Conservation (phyloP, 2,329 filamentous ascomycete genomes). For the Aureobasidium pullulans region DNA sequence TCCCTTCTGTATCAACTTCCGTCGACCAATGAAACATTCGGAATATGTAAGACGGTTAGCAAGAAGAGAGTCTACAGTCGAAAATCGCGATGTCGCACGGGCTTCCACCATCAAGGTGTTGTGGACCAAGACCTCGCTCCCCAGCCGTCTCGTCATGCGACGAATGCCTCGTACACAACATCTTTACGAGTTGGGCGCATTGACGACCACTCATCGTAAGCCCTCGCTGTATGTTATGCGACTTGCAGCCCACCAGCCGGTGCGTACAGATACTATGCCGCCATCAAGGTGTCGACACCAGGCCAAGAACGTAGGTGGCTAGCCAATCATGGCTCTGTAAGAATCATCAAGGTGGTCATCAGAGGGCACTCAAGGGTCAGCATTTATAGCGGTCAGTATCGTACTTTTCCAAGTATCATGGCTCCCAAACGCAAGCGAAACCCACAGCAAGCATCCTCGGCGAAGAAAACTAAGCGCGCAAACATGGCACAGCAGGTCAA, state of each 20-base stretch:
- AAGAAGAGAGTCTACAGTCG: background rate
- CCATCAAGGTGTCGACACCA: constrained; percentile 1
- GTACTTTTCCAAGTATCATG: background rate
- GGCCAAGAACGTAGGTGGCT: background rate
- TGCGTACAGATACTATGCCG: background rate
- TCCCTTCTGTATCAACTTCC: background rate
- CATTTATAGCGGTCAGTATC: background rate
- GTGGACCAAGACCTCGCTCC: background rate
- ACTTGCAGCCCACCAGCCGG: background rate
- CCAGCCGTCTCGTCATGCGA: background rate
- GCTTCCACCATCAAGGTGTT: constrained; percentile 6
- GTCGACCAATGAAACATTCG: background rate
- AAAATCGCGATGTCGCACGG: background rate
- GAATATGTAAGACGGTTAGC: background rate
- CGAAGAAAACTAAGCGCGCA: constrained; percentile 2
- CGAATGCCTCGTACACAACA: background rate
- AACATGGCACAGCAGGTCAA: constrained; percentile 8
- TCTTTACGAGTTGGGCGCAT: background rate
- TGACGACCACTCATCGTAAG: background rate
- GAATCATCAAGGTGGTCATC: constrained; percentile 13
- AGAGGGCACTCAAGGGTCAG: background rate
- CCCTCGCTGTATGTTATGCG: background rate
- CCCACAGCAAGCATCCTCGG: background rate
- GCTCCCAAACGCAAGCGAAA: constrained; percentile 11
- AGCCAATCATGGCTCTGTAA: constrained; percentile 2